Conservation (phyloP, 441 rosid genomes). For the Hura crepitans region DNA sequence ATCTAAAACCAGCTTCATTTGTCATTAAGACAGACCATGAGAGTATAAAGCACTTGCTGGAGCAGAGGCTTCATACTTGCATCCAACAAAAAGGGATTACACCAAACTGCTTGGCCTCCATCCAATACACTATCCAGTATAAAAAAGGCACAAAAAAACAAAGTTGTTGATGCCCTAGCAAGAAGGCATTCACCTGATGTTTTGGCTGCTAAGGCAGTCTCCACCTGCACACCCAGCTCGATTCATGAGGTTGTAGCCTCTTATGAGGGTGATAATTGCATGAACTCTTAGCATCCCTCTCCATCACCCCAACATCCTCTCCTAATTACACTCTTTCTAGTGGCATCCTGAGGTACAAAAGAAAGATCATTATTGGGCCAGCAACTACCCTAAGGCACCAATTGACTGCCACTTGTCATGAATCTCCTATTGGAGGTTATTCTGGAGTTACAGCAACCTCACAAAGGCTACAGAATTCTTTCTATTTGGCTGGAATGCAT, state of each 20-base stretch:
- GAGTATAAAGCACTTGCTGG: background rate
- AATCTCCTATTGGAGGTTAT: background rate
- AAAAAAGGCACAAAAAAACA: background rate
- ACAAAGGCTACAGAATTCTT: background rate
- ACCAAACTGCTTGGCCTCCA: background rate
- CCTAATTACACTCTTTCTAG: too few species aligned
- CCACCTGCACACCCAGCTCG: background rate
- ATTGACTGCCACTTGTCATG: background rate
- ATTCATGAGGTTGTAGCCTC: background rate
- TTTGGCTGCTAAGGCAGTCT: background rate
- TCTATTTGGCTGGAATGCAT: background rate
- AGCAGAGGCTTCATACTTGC: background rate
- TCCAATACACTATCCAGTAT: background rate
- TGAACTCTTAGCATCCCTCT: too few species aligned
- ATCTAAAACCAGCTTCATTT: background rate
- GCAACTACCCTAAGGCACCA: background rate
- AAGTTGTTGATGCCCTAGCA: background rate
- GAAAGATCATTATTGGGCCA: too few species aligned
- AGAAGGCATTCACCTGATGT: background rate
- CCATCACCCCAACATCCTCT: too few species aligned
- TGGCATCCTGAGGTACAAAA: too few species aligned
- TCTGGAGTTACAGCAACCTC: background rate
- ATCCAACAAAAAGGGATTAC: background rate
- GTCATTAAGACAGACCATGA: constrained; percentile 4
- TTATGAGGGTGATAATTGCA: background rate